A percentile compares a stretch with the other conserved stretches of the same genome.
phyloP scores from a whole-genome alignment of 176 grass and related monocot species.

The Zoysia japonica region DNA sequence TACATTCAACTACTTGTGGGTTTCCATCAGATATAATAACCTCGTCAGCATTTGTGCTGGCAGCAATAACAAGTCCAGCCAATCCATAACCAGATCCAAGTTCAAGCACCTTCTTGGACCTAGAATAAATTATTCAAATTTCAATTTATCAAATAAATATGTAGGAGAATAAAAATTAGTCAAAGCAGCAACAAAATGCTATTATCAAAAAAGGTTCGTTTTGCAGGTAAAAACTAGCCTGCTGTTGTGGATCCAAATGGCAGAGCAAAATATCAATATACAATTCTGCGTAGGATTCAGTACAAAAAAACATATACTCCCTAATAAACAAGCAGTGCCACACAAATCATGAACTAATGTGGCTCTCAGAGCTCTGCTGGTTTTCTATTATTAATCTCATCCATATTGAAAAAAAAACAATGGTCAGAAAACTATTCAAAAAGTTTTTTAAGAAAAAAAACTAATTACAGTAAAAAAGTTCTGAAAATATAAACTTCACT shows the following conservation, averaged over 20 bases:
- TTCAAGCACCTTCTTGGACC: conserved; percentile 90
- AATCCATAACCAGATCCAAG: conserved; percentile 93
- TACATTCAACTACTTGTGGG: conserved; percentile 91
- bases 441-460: neutral
- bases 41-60: conserved; percentile 67
- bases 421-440: conserved; percentile 5
- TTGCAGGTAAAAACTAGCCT: conserved; percentile 11
- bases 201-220: conserved; percentile 12
- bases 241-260: conserved; percentile 5
- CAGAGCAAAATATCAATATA: conserved; percentile 7
- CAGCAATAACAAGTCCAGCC: conserved; percentile 77
- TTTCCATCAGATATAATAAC: conserved; percentile 96
- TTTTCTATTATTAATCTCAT: neutral
- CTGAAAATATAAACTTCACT: neutral
- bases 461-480: neutral
- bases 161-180: conserved; percentile 19
- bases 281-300: neutral
- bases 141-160: conserved; percentile 24
- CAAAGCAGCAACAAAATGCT: conserved; percentile 19
- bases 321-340: neutral
- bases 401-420: neutral
- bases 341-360: conserved; percentile 12
- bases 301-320: neutral
- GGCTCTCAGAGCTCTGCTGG: neutral
- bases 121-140: conserved; percentile 37